phyloP scores from a whole-genome alignment of 495 filamentous ascomycete species.

The Ascodesmis nigricans region DNA sequence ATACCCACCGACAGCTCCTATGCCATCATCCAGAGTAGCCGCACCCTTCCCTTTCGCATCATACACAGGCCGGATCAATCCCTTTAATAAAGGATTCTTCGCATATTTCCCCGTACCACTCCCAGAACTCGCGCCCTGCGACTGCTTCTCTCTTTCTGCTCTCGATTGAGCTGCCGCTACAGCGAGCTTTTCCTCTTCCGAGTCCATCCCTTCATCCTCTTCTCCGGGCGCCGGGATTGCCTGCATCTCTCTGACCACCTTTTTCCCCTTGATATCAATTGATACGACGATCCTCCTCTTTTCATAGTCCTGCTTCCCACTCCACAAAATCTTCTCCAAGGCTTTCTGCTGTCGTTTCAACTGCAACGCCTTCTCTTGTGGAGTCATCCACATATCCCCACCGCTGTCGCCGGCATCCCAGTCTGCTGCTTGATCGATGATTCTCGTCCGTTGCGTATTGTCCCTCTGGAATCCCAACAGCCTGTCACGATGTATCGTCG shows the following conservation, averaged over 20 bases:
- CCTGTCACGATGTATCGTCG: conserved; percentile 59
- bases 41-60: conserved; percentile 27
- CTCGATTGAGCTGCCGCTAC: conserved; percentile 10
- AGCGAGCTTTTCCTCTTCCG: conserved; percentile 20
- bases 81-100: conserved; percentile 60
- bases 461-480: conserved; percentile 68
- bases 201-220: conserved; percentile 24
- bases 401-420: conserved; percentile 49
- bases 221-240: conserved; percentile 33
- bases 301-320: conserved; percentile 75
- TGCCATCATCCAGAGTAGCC: conserved; percentile 23
- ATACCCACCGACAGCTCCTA: conserved; percentile 24
- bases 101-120: conserved; percentile 46
- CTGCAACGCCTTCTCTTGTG: conserved; percentile 65
- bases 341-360: conserved; percentile 81
- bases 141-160: conserved; percentile 3
- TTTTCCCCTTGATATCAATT: conserved; percentile 58
- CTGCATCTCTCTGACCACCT: conserved; percentile 53
- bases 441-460: conserved; percentile 66
- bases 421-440: conserved; percentile 83
- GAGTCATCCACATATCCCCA: conserved; percentile 62
- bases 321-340: conserved; percentile 73
- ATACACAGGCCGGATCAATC: conserved; percentile 61
- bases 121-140: conserved; percentile 8
- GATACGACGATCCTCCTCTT: conserved; percentile 73